Percentiles rank a stretch among this genome's conserved stretches.
Conservation (phyloP, 352 stramenopile genomes). For the Pythium chondricola region DNA sequence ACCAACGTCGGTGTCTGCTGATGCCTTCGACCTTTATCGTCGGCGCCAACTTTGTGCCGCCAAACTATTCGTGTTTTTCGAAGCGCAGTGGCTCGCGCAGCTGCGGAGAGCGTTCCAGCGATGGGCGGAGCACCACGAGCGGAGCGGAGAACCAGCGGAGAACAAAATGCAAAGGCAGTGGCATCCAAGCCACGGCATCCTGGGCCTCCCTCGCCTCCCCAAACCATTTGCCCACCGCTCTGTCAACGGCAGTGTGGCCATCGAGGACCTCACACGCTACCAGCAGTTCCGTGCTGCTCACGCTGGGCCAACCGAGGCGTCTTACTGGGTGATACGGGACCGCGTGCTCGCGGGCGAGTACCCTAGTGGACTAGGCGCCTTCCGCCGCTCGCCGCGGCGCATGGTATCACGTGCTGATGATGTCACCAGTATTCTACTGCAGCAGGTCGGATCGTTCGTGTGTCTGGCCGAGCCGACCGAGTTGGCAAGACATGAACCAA, state of each 20-base stretch:
- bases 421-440: slow-evolving; percentile 53
- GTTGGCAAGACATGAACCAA: slow-evolving; percentile 17
- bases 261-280: slow-evolving; percentile 54
- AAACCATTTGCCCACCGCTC: slow-evolving; percentile 23
- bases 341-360: slow-evolving; percentile 53
- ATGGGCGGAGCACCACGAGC: slow-evolving; percentile 21
- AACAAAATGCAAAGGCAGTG: no score
- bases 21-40: slow-evolving; percentile 39
- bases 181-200: slow-evolving; percentile 69
- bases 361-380: slow-evolving; percentile 33
- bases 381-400: slow-evolving; percentile 33
- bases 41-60: slow-evolving; percentile 31
- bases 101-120: slow-evolving; percentile 20
- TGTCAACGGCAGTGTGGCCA: slow-evolving; percentile 31
- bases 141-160: no score
- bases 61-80: slow-evolving; percentile 42
- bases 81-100: slow-evolving; percentile 20
- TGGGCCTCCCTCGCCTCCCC: slow-evolving; percentile 45
- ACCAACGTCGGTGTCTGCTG: no score
- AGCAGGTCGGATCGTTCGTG: slow-evolving; percentile 62
- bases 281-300: slow-evolving; percentile 66
- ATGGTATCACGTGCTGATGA: slow-evolving; percentile 44
- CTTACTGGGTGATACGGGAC: slow-evolving; percentile 62
- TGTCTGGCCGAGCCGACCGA: slow-evolving; percentile 44
- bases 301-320: slow-evolving; percentile 52